Base-by-base conservation (phyloP, 2,329 filamentous ascomycete species). In the Cadophora luteo-olivacea region DNA sequence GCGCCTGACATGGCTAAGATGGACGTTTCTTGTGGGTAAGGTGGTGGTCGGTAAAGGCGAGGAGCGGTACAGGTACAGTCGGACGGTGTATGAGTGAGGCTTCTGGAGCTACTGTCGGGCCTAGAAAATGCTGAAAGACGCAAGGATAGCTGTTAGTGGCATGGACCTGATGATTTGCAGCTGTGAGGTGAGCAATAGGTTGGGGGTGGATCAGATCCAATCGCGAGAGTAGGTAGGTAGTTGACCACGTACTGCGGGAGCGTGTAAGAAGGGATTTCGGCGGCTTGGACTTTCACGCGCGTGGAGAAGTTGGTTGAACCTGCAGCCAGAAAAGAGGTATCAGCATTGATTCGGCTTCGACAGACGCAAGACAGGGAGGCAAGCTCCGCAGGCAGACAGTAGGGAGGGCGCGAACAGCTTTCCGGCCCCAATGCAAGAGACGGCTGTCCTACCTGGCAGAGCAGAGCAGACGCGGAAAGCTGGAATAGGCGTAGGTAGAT, bases 1-100 rank as follows among this genome's bases (percentile, higher is more conserved):
- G 69, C 71, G 54, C 69, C 71, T 55, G 71, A 73, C 71, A 73
- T 73, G 61, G 64, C 60, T 65, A 64, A 67, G 68, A 64, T 61
- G 51, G 57, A 55, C 58, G 45, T 63, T 29, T 32, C 52, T 55
- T 60, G 68, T 65, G 68, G 68, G 58, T 66, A 65, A 57, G 61
- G 51, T 64, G n/a, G n/a, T n/a, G 60, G 48, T 69, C 61, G 66
- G 33, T 55, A 64, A 61, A 24, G 57, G 60, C 36, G 25, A 60
- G 5, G n/a, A 49, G n/a, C 45, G 45, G 45, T 49, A 22, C 45
- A 49, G 45, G n/a, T 49, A 61, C 41, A 48, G 19, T 16, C 52
- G 52, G 60, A 62, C 24, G 67, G 57, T 57, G 65, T 64, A 66
- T 58, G 61, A 51, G 61, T 60, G 67, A 60, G 61, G 54, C 49